Evolutionary conservation across 768 basidiomycete species (phyloP).

Genomic region (Thelephora ganbajun): DNA sequence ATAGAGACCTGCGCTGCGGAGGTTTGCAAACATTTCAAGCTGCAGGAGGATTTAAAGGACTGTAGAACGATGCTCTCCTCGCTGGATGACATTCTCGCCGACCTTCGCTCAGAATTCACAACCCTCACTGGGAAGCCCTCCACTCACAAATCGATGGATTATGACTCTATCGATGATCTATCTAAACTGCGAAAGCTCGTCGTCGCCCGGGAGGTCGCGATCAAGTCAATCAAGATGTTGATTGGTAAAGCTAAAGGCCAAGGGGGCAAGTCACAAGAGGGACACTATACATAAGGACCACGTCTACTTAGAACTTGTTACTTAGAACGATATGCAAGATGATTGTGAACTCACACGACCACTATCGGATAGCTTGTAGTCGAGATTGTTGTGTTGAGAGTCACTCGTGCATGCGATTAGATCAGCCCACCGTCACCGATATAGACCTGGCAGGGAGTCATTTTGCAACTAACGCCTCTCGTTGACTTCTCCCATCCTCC

Average conservation of each 20-base stretch:
- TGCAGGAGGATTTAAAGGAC: constrained; percentile 55
- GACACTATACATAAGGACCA: too few relatives aligned
- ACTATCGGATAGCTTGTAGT: too few relatives aligned
- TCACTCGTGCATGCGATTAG: too few relatives aligned
- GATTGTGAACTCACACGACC: too few relatives aligned
- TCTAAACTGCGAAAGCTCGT: constrained; percentile 54
- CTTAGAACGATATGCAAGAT: too few relatives aligned
- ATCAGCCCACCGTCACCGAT: too few relatives aligned
- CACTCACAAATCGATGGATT: constrained; percentile 23
- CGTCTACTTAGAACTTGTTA: too few relatives aligned
- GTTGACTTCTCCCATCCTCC: too few relatives aligned
- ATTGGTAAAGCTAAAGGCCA: constrained; percentile 26
- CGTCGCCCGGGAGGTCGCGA: constrained; percentile 53
- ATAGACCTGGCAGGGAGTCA: too few relatives aligned
- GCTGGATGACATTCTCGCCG: constrained; percentile 46
- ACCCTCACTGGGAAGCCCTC: constrained; percentile 4
- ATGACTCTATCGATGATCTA: constrained; percentile 35
- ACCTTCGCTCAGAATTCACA: constrained; percentile 38
- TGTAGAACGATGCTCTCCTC: constrained; percentile 38
- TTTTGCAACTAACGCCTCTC: too few relatives aligned
- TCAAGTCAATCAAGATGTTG: constrained; percentile 44
- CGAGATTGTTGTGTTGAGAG: too few relatives aligned
- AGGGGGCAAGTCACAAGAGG: neutral
- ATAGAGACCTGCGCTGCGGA: constrained; percentile 65
- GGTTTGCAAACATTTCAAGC: constrained; percentile 56